Percentiles rank a stretch among this genome's conserved stretches.
Conservation (phyloP, 176 grass and related monocot genomes). For the Poa annua region DNA sequence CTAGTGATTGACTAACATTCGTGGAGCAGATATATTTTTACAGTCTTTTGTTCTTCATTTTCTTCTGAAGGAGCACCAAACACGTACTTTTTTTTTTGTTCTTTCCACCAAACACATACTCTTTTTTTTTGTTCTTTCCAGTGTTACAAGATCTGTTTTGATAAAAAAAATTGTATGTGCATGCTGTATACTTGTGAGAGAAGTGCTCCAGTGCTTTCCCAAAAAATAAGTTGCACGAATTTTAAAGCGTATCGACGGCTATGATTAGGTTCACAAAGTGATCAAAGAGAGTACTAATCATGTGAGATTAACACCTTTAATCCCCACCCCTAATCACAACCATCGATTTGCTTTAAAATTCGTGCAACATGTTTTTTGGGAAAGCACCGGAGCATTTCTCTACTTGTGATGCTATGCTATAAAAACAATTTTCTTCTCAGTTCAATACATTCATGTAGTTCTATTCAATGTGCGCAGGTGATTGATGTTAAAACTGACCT, state of each 20-base stretch:
- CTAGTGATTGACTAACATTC: not conserved
- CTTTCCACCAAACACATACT: conserved; percentile 11
- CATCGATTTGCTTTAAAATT: no score
- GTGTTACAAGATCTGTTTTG: conserved; percentile 4
- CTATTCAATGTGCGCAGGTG: conserved; percentile 58
- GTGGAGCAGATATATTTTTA: conserved; percentile 12
- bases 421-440: not conserved
- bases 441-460: conserved; percentile 35
- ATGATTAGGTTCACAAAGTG: no score
- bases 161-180: not conserved
- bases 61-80: conserved; percentile 7
- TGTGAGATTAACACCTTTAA: no score
- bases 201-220: no score
- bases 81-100: conserved; percentile 17
- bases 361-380: no score
- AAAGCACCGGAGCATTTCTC: no score
- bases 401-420: conserved; percentile 16
- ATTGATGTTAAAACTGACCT: conserved; percentile 76
- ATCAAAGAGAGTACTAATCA: no score
- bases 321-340: no score
- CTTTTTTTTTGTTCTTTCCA: conserved; percentile 29
- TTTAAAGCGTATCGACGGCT: no score
- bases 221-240: no score
- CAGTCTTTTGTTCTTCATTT: conserved; percentile 14
- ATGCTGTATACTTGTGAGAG: not conserved